Evolutionary conservation across 2,329 filamentous ascomycete genomes (phyloP).

Genomic region (Remersonia thermophila): DNA sequence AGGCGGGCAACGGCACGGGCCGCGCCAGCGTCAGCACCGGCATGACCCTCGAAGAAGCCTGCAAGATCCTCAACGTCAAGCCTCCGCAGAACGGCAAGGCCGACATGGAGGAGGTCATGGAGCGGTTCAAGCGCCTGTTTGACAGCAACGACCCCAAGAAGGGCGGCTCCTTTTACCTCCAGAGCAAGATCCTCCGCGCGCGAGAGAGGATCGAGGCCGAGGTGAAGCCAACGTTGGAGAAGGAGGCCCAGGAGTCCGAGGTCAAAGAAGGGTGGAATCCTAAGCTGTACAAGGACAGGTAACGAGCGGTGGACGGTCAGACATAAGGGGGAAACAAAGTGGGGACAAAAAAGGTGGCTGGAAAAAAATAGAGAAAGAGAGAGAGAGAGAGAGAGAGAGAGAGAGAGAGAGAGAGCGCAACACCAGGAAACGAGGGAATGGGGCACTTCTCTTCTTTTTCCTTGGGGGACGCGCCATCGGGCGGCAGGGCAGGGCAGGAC

Average conservation of each 20-base stretch:
- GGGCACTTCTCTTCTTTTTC: too few relatives aligned
- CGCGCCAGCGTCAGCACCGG: slow-evolving; percentile 43
- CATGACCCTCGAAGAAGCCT: slow-evolving; percentile 90
- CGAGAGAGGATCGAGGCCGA: slow-evolving; percentile 88
- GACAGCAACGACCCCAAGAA: slow-evolving; percentile 91
- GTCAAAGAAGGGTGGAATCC: slow-evolving; percentile 81
- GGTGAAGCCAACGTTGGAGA: slow-evolving; percentile 58
- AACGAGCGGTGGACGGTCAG: slow-evolving; percentile 13
- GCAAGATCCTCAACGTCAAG: slow-evolving; percentile 92
- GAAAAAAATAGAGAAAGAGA: too few relatives aligned
- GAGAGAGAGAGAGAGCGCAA: too few relatives aligned
- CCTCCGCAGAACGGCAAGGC: slow-evolving; percentile 67
- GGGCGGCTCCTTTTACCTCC: slow-evolving; percentile 93
- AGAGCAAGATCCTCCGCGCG: slow-evolving; percentile 89
- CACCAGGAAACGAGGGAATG: too few relatives aligned
- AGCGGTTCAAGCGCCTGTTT: slow-evolving; percentile 87
- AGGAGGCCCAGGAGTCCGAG: slow-evolving; percentile 64
- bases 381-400: too few relatives aligned
- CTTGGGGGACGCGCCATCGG: too few relatives aligned
- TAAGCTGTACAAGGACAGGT: slow-evolving; percentile 85
- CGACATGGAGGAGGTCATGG: slow-evolving; percentile 67
- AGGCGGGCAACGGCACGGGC: slow-evolving; percentile 30
- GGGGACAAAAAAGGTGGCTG: too few relatives aligned
- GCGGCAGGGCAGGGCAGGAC: too few relatives aligned
- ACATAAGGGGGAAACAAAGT: too few relatives aligned